Conservation (phyloP, 805 yeast species). For the Wickerhamiella spandovensis region DNA sequence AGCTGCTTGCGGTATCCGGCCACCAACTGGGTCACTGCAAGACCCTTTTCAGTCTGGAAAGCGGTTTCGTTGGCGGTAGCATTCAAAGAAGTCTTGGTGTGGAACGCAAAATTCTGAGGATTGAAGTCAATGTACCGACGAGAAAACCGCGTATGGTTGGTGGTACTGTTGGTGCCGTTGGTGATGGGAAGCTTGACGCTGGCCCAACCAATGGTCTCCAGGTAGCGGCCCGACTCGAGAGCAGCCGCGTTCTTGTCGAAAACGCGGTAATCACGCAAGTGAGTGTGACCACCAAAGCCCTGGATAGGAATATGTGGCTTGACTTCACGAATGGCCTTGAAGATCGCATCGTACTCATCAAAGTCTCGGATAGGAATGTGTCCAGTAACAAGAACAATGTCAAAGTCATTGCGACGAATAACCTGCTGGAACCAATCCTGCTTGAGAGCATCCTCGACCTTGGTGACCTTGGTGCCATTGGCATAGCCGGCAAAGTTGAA, state of each 20-base stretch:
- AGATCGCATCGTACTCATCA: conserved; percentile 39
- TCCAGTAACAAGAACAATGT: conserved; percentile 57
- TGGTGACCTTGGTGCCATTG: conserved; percentile 47
- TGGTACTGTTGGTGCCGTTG: conserved; percentile 15
- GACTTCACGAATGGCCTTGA: conserved; percentile 36
- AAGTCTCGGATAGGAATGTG: conserved; percentile 63
- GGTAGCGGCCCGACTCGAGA: conserved; percentile 83
- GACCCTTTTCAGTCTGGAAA: conserved; percentile 48
- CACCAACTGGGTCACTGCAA: conserved; percentile 34
- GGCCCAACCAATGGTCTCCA: conserved; percentile 88
- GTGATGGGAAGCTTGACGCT: conserved; percentile 32
- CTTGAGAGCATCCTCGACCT: conserved; percentile 39
- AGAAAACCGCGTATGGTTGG: conserved; percentile 21
- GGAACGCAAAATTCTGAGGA: conserved; percentile 53
- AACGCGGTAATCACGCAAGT: conserved; percentile 68
- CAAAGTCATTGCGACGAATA: conserved; percentile 34
- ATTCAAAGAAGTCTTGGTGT: conserved; percentile 28
- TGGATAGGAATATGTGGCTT: conserved; percentile 60
- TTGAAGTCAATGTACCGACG: conserved; percentile 80
- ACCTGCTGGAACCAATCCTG: conserved; percentile 54
- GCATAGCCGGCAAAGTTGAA: conserved; percentile 61
- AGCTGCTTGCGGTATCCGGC: conserved; percentile 33
- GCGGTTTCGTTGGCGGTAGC: conserved; percentile 2
- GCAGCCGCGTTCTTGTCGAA: conserved; percentile 59
- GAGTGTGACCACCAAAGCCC: conserved; percentile 91